phyloP scores from a whole-genome alignment of 768 basidiomycete species.

The Mycena pura region DNA sequence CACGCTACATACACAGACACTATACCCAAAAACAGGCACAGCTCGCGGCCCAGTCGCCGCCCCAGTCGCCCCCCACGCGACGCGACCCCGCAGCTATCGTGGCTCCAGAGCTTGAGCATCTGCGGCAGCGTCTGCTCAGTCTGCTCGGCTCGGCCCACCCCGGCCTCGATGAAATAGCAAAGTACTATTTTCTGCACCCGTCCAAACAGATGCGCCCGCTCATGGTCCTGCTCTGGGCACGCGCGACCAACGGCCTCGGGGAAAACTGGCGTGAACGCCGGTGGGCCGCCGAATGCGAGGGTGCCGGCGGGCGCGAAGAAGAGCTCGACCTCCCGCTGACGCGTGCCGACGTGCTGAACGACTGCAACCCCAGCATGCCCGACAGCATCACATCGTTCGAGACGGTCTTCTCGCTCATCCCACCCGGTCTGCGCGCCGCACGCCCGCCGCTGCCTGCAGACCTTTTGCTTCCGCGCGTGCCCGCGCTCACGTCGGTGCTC shows the following conservation, averaged over 20 bases:
- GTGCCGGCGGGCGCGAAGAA: constrained; percentile 54
- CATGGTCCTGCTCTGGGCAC: constrained; percentile 86
- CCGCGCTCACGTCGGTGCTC: constrained; percentile 39
- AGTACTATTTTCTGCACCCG: constrained; percentile 89
- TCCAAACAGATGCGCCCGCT: constrained; percentile 92
- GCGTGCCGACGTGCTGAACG: constrained; percentile 82
- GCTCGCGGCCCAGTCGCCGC: not conserved
- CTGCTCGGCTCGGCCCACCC: constrained; percentile 92
- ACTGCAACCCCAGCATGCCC: constrained; percentile 89
- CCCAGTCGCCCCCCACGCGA: constrained; percentile 27
- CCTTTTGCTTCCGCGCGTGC: constrained; percentile 26
- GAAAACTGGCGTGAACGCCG: constrained; percentile 62
- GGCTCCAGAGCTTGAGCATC: constrained; percentile 70
- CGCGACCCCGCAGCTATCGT: constrained; percentile 77
- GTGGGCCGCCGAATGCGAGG: constrained; percentile 67
- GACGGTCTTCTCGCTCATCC: constrained; percentile 57
- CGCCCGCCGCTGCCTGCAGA: constrained; percentile 39
- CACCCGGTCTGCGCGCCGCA: constrained; percentile 41
- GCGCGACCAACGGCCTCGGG: constrained; percentile 93
- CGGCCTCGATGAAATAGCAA: constrained; percentile 83
- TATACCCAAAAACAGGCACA: constrained; percentile 18
- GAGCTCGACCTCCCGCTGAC: constrained; percentile 84
- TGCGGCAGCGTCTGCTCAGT: constrained; percentile 74
- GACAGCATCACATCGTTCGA: constrained; percentile 76
- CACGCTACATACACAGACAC: constrained; percentile 24